Evolutionary conservation across 2,329 filamentous ascomycete genomes (phyloP).

Genomic region (Pseudonectria buxi): DNA sequence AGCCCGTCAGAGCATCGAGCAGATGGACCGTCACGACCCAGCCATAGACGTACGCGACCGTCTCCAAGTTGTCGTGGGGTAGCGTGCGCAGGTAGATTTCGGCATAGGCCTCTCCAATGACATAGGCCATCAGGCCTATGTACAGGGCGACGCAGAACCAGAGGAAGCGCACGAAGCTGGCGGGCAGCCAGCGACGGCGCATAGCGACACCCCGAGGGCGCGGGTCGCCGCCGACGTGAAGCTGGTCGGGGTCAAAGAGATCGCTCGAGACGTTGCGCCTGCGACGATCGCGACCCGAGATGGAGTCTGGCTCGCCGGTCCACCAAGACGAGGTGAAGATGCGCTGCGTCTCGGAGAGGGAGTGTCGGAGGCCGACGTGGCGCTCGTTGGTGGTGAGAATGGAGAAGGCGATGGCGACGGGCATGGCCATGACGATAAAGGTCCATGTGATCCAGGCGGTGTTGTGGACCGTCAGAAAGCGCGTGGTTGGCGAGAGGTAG

Average conservation of each 20-base stretch:
- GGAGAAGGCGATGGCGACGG: constrained; percentile 57
- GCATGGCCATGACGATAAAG: constrained; percentile 63
- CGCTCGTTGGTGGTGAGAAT: constrained; percentile 59
- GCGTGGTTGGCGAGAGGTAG: constrained; percentile 47
- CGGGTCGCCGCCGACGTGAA: constrained; percentile 18
- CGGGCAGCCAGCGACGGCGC: constrained; percentile 52
- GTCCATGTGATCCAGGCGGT: constrained; percentile 65
- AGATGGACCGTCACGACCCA: constrained; percentile 62
- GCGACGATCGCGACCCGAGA: constrained; percentile 36
- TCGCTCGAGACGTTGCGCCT: constrained; percentile 31
- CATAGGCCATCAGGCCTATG: constrained; percentile 58
- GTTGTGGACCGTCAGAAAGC: constrained; percentile 53
- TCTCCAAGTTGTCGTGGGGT: constrained; percentile 60
- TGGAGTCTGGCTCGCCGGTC: constrained; percentile 49
- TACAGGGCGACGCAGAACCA: constrained; percentile 62
- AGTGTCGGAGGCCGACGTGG: constrained; percentile 53
- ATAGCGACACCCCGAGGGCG: constrained; percentile 32
- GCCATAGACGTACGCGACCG: constrained; percentile 62
- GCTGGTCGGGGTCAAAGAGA: constrained; percentile 32
- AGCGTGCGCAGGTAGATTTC: constrained; percentile 62
- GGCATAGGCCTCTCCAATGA: constrained; percentile 62
- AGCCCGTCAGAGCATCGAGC: constrained; percentile 57
- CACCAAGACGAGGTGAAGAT: constrained; percentile 62
- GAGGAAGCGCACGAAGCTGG: constrained; percentile 61
- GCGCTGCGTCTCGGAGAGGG: constrained; percentile 59